phyloP scores from a whole-genome alignment of 345 rosid genomes.

The Syzygium aqueum region DNA sequence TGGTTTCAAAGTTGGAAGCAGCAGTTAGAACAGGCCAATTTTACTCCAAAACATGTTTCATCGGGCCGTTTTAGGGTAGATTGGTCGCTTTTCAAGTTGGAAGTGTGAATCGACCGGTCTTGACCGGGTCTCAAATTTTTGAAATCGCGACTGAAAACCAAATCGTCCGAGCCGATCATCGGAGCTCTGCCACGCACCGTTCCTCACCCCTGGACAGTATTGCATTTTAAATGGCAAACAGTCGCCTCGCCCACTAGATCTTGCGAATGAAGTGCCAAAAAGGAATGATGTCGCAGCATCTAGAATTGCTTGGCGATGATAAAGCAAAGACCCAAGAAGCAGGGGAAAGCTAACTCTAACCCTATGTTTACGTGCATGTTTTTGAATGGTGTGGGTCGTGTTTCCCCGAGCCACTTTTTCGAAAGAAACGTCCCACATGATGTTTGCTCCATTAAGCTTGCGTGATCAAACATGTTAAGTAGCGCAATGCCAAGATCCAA shows the following conservation, averaged over 20 bases:
- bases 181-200: background rate
- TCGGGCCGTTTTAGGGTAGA: background rate
- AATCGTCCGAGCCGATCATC: background rate
- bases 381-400: background rate
- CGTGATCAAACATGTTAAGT: background rate
- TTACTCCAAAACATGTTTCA: background rate
- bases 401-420: background rate
- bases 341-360: background rate
- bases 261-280: background rate
- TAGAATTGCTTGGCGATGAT: background rate
- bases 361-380: background rate
- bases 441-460: background rate
- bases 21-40: background rate
- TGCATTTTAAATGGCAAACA: background rate
- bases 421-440: background rate
- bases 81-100: background rate
- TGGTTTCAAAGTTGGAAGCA: background rate
- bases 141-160: background rate
- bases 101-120: background rate
- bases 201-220: background rate
- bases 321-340: background rate
- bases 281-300: background rate
- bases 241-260: background rate
- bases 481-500: background rate
- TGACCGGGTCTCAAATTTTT: background rate